Base-by-base conservation (phyloP, 2,329 filamentous ascomycete genomes). In the Nemania sp. region DNA sequence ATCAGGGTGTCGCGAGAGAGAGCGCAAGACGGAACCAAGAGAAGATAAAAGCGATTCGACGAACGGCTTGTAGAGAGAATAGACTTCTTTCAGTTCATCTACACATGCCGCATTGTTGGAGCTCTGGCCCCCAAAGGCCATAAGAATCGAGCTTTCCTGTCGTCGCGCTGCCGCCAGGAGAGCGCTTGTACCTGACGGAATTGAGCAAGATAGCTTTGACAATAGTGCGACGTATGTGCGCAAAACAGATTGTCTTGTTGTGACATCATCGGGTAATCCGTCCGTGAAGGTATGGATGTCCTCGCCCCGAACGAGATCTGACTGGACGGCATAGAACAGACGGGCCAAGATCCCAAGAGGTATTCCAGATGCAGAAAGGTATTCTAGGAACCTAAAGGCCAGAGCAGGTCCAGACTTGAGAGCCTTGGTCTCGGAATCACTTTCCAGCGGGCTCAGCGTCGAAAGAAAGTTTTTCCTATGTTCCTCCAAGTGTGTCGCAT, bases 71-170 rank as follows among this genome's bases (percentile, higher is more conserved):
- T 58, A 58, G 8, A 58, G 24, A 3, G 52, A 56, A 28, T 58
- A 52, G 20, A 58, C 14, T 45, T 58, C 56, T 28, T 44, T 49
- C 12, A 58, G 11, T 20, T 58, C 52, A 20, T 58, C 56, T 3
- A 58, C 56, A 9, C 56, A 58, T 12, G 52, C 44, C 37, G 17
- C 34, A 19, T 58, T 58, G 7, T n/a, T 40, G n/a, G 52, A 37
- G 12, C 56, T 45, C 40, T 58, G 56, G 0, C 56, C 56, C 8
- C 56, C 56, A 8, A 58, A 58, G 8, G 48, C 56, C 9, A 58
- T 12, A 4, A 58, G 19, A 34, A 58, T 52, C 5, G 52, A 49
- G 7, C 37, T 19, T 22, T 42, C 33, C 17, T 28, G 24, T 11
- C 28, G 15, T 23, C 24, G 24, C 4, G 7, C 39, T 15, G 39